Evolutionary conservation across 208 protist species (phyloP).

Genomic region (Phytomonas francai): DNA sequence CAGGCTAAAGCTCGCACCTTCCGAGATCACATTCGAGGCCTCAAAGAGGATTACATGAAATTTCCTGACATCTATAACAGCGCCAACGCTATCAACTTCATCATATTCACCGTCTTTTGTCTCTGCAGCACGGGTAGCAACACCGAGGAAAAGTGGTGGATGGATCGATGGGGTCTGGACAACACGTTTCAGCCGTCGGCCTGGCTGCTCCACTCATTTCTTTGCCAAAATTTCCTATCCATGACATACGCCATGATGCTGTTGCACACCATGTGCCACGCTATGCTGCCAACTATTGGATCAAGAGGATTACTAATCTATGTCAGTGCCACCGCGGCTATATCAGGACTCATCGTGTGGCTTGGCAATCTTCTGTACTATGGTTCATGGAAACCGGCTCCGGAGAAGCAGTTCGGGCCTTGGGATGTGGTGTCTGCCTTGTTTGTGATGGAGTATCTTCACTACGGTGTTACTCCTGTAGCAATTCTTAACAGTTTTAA

Average conservation of each 20-base stretch:
- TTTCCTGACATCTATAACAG: conserved; percentile 90
- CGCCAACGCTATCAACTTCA: conserved; percentile 79
- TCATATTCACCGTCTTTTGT: conserved; percentile 88
- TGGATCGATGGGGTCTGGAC: conserved; percentile 71
- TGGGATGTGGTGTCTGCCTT: conserved; percentile 79
- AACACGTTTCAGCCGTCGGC: conserved; percentile 54
- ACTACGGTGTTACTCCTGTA: conserved; percentile 61
- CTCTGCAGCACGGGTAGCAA: conserved; percentile 82
- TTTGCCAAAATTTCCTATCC: conserved; percentile 88
- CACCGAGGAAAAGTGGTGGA: conserved; percentile 77
- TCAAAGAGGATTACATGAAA: conserved; percentile 63
- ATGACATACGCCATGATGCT: conserved; percentile 88
- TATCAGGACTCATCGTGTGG: conserved; percentile 78
- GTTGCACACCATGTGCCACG: conserved; percentile 78
- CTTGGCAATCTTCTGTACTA: conserved; percentile 54
- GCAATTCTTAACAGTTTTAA: conserved; percentile 77
- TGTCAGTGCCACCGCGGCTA: conserved; percentile 39
- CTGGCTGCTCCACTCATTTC: conserved; percentile 78
- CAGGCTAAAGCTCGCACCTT: conserved; percentile 20
- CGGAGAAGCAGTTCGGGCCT: conserved; percentile 87
- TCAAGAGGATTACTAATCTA: conserved; percentile 55
- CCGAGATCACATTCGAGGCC: conserved; percentile 46
- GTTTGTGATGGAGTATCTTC: conserved; percentile 80
- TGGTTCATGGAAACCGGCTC: conserved; percentile 19
- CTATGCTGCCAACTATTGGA: conserved; percentile 62